A percentile compares a stretch with the other conserved stretches of the same genome.
Conservation (phyloP, 1,139 yeast species). For the Candida labiduridarum region DNA sequence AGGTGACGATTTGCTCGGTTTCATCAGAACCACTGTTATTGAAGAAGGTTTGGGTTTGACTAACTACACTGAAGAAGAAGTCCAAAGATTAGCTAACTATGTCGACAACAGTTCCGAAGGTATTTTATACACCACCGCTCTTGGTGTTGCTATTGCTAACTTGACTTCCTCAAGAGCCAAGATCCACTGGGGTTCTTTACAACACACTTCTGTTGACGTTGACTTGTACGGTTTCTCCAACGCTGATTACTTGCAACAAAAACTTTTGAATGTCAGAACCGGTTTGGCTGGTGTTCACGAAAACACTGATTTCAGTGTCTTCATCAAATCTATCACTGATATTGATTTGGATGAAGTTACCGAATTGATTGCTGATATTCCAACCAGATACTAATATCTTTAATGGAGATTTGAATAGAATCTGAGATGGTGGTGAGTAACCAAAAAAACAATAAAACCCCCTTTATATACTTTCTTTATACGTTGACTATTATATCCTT, state of each 20-base stretch:
- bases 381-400: conserved; percentile 4
- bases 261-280: conserved; percentile 30
- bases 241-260: conserved; percentile 39
- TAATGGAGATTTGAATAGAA: background rate
- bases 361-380: conserved; percentile 38
- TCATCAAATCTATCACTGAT: conserved; percentile 62
- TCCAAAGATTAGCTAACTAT: conserved; percentile 22
- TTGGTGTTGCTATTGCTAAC: conserved; percentile 49
- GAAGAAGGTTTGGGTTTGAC: conserved; percentile 60
- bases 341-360: conserved; percentile 57
- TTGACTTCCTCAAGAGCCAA: conserved; percentile 72
- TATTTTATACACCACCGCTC: conserved; percentile 5
- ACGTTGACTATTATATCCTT: too few species aligned
- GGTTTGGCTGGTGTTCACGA: conserved; percentile 77
- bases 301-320: conserved; percentile 78
- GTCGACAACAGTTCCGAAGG: conserved; percentile 21
- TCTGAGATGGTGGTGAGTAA: background rate
- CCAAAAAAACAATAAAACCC: too few species aligned
- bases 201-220: conserved; percentile 90
- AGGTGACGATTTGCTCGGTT: conserved; percentile 38
- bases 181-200: conserved; percentile 88
- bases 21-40: conserved; percentile 50
- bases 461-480: background rate
- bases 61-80: conserved; percentile 54
- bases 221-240: conserved; percentile 76